Conservation (phyloP, 345 rosid genomes). For the Tarenaya hassleriana region DNA sequence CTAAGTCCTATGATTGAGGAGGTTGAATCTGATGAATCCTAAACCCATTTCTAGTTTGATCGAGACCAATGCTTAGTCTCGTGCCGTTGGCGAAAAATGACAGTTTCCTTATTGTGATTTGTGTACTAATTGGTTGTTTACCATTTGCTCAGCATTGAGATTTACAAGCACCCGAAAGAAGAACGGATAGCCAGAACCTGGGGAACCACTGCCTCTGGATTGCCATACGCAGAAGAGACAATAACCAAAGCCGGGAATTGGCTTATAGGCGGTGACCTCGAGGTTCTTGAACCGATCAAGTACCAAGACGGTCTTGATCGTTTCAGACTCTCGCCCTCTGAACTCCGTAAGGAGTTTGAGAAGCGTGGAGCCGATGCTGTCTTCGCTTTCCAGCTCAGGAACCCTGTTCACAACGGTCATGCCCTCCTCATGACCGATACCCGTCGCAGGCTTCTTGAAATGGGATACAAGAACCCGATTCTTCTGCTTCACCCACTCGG, state of each 20-base stretch:
- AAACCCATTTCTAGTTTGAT: too few relatives aligned
- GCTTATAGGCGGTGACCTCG: slow-evolving; percentile 92
- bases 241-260: slow-evolving; percentile 75
- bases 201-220: slow-evolving; percentile 93
- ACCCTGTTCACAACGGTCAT: slow-evolving; percentile 98
- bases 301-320: slow-evolving; percentile 86
- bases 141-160: slow-evolving; percentile 62
- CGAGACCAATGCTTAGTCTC: not conserved
- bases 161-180: slow-evolving; percentile 95
- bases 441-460: slow-evolving; percentile 79
- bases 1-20: slow-evolving; percentile 9
- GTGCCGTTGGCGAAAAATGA: not conserved
- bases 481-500: slow-evolving; percentile 96
- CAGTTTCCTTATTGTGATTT: not conserved
- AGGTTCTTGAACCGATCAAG: slow-evolving; percentile 84
- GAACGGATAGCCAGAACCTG: slow-evolving; percentile 94
- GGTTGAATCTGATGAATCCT: slow-evolving; percentile 12
- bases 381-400: slow-evolving; percentile 97
- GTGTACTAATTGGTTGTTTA: not conserved
- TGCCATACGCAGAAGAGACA: slow-evolving; percentile 80
- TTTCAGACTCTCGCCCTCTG: slow-evolving; percentile 78
- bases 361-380: slow-evolving; percentile 94
- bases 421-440: slow-evolving; percentile 97
- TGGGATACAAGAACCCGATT: slow-evolving; percentile 91
- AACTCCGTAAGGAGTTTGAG: slow-evolving; percentile 68